phyloP scores from a whole-genome alignment of 2,329 filamentous ascomycete genomes.

The Emericellopsis atlantica region DNA sequence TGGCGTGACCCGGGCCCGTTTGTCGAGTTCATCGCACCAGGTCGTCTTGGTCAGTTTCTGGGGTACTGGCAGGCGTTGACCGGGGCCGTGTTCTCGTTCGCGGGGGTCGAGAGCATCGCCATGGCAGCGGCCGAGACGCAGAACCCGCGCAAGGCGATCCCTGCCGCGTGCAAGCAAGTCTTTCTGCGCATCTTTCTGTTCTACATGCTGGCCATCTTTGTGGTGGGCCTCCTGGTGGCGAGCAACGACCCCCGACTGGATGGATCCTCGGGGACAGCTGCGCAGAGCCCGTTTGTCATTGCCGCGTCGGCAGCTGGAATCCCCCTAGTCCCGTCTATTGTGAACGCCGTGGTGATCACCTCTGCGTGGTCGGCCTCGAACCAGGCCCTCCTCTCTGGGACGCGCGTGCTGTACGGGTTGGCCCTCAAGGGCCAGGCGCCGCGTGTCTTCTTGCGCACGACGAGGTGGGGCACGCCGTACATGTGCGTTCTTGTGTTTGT shows the following conservation, averaged over 20 bases:
- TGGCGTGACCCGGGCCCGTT: constrained; percentile 59
- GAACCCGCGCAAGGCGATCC: constrained; percentile 51
- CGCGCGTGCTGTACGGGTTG: constrained; percentile 45
- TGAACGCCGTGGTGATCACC: constrained; percentile 67
- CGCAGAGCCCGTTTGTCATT: constrained; percentile 55
- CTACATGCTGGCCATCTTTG: constrained; percentile 58
- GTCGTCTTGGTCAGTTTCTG: constrained; percentile 10
- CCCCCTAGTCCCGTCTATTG: constrained; percentile 52
- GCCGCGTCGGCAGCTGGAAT: constrained; percentile 57
- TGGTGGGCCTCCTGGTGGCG: constrained; percentile 56
- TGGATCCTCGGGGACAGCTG: constrained; percentile 29
- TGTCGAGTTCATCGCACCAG: constrained; percentile 47
- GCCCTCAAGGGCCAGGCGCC: constrained; percentile 48
- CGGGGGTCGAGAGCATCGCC: constrained; percentile 50
- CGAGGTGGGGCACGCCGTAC: constrained; percentile 49
- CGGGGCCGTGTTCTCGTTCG: constrained; percentile 56
- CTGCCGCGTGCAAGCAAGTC: constrained; percentile 59
- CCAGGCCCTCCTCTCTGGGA: constrained; percentile 47
- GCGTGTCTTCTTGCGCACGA: constrained; percentile 44
- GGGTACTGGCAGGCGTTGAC: constrained; percentile 49
- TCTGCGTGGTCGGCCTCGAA: constrained; percentile 61
- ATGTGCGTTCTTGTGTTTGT: constrained; percentile 40
- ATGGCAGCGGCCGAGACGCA: constrained; percentile 49
- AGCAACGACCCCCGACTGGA: constrained; percentile 42
- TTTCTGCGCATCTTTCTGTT: constrained; percentile 63